Base-by-base conservation (phyloP, 352 stramenopile genomes). In the Pythium rhizo-oryzae region DNA sequence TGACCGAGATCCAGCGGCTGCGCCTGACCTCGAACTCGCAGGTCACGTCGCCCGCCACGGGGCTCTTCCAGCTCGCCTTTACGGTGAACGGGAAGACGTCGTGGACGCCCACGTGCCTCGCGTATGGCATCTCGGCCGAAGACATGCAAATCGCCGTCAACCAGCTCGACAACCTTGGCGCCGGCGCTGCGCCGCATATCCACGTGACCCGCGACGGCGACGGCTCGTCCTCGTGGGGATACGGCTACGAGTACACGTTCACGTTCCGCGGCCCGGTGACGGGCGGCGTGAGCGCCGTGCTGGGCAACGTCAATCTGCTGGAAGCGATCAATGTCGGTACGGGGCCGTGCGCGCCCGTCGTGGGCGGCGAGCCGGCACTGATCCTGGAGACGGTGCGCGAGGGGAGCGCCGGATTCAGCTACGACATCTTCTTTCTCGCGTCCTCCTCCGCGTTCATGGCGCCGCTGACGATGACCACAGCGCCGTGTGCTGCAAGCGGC, bases 361-460 rank as follows among this genome's bases (percentile, higher is more conserved):
- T 62, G 0, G 77, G 78, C 1, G 76, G 82, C 0, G 77, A 83
- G 5, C 86, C 85, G 15, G 82, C 79, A 6, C 55, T 96, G 21
- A 86, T 85, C 1, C 57, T 93, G 1, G 83, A 96, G 55, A 96
- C 85, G 0, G 72, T 93, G 12, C 79, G 83, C 4, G 68, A 90
- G 53, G 87, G 87, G 0, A 62, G 70, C 6, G 65, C 84, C 2
- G 82, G 79, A 0, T 96, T 77, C 57, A 80, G 71, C 13, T 96
- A 96, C 66, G 85, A 96, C 49, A 81, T 96, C 15, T 94, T 80
- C 61, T 94, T 94, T 49, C 65, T 93, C 33, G 65, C 86, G 13
- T 87, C 79, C 43, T 59, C 71, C 0, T 62, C 63, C 18, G 72
- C 79, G 0, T 73, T 64, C n/a, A 76, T 77, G 19, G 67, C 74